These are phyloP conservation scores for Erodium maritimum DNA, from an alignment of 345 rosid species.

Conservation along the genomic window DNA sequence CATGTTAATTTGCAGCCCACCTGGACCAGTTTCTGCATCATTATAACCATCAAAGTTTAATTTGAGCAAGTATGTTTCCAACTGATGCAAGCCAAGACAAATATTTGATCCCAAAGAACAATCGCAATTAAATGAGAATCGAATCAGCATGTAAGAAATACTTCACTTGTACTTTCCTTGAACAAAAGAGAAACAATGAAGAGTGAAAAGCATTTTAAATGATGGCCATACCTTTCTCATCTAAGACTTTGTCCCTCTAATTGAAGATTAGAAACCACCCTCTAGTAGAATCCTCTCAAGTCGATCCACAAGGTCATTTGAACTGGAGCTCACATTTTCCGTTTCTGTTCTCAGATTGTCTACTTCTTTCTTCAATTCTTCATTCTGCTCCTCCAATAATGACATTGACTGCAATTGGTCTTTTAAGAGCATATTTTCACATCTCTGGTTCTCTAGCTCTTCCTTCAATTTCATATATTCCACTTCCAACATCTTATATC, in stretches of 20 bases:
- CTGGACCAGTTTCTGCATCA: no score
- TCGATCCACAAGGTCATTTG: conserved; percentile 14
- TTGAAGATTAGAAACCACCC: neutral
- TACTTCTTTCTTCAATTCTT: conserved; percentile 20
- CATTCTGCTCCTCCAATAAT: conserved; percentile 4
- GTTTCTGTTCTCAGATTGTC: conserved; percentile 16
- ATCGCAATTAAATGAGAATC: no score
- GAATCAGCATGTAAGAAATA: no score
- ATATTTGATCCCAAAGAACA: no score
- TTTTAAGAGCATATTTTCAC: conserved; percentile 1
- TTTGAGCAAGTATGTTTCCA: no score
- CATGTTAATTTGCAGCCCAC: no score
- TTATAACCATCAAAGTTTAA: no score
- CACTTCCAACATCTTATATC: conserved; percentile 14
- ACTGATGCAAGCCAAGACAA: no score
- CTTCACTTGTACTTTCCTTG: no score
- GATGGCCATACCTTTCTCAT: no score
- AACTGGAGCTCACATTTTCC: conserved; percentile 3
- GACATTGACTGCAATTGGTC: conserved; percentile 1
- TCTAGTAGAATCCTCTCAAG: conserved; percentile 14
- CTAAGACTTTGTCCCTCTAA: neutral
- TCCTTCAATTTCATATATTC: conserved; percentile 4
- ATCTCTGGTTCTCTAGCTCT: conserved; percentile 7
- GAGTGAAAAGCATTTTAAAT: no score
- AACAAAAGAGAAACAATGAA: no score